Evolutionary conservation across 2,329 filamentous ascomycete species (phyloP).

Genomic region (Phyllosticta ampelicida): DNA sequence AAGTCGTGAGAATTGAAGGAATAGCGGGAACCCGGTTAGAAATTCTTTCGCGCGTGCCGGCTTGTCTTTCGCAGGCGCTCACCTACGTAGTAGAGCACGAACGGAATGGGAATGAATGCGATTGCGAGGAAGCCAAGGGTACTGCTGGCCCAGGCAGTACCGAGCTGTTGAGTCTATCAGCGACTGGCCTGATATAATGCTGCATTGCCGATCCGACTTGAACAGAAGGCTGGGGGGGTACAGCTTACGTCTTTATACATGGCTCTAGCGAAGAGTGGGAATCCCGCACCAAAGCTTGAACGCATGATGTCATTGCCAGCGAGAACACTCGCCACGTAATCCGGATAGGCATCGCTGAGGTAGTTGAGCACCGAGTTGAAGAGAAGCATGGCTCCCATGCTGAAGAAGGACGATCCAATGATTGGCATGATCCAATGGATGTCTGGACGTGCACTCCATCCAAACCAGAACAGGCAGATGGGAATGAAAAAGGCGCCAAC

Average conservation of each 20-base stretch:
- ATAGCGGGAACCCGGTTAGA: slow-evolving; percentile 15
- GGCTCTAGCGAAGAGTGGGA: slow-evolving; percentile 29
- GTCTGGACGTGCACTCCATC: slow-evolving; percentile 22
- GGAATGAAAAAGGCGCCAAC: slow-evolving; percentile 29
- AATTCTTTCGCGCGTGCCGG: slow-evolving; percentile 32
- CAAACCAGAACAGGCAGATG: slow-evolving; percentile 35
- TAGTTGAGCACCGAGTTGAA: slow-evolving; percentile 40
- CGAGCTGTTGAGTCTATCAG: slow-evolving; percentile 21
- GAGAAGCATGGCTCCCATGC: slow-evolving; percentile 28
- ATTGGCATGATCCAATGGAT: slow-evolving; percentile 34
- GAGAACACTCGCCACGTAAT: slow-evolving; percentile 33
- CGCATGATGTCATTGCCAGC: slow-evolving; percentile 37
- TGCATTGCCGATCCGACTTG: background rate
- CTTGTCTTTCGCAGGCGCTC: slow-evolving; percentile 31
- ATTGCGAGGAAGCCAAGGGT: slow-evolving; percentile 31
- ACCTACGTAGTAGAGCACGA: slow-evolving; percentile 32
- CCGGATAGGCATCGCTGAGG: slow-evolving; percentile 32
- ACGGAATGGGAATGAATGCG: slow-evolving; percentile 37
- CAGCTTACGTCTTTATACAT: slow-evolving; percentile 24
- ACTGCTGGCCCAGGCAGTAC: slow-evolving; percentile 33
- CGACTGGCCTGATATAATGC: background rate
- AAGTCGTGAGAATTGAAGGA: background rate
- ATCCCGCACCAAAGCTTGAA: slow-evolving; percentile 30
- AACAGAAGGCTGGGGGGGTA: background rate
- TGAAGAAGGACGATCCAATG: slow-evolving; percentile 29